Evolutionary conservation across 163 green algal genomes (phyloP).

Genomic region (Coccomyxa subellipsoidea): DNA sequence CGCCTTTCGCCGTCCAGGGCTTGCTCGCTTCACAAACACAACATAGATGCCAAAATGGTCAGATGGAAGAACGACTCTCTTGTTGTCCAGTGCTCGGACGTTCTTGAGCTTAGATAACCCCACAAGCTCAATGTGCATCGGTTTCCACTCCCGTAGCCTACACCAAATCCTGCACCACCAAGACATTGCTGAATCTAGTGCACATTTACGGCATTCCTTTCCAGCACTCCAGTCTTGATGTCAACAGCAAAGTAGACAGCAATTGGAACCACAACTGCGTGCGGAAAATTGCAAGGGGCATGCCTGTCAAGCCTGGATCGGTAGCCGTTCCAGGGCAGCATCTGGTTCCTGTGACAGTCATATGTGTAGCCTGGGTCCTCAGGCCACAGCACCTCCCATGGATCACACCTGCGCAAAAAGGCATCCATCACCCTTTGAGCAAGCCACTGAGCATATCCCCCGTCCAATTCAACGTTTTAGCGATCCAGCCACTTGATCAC

Average conservation of each 20-base stretch:
- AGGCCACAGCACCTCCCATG: background rate
- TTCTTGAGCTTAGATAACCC: background rate
- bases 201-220: background rate
- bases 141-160: background rate
- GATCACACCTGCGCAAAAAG: constrained; percentile 1
- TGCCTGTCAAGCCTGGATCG: constrained; percentile 1
- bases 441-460: too few relatives aligned
- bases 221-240: background rate
- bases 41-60: constrained; percentile 2
- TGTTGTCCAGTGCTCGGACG: background rate
- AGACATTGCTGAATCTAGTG: background rate
- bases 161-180: background rate
- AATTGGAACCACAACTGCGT: background rate
- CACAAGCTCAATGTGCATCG: background rate
- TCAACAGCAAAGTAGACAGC: background rate
- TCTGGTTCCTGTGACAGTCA: constrained; percentile 3
- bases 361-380: background rate
- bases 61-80: background rate
- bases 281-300: background rate
- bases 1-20: background rate
- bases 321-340: background rate
- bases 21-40: background rate
- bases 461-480: too few relatives aligned
- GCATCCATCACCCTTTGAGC: background rate
- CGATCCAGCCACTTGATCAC: too few relatives aligned